Conservation (phyloP, 352 stramenopile species). For the Blastocystis sp. region DNA sequence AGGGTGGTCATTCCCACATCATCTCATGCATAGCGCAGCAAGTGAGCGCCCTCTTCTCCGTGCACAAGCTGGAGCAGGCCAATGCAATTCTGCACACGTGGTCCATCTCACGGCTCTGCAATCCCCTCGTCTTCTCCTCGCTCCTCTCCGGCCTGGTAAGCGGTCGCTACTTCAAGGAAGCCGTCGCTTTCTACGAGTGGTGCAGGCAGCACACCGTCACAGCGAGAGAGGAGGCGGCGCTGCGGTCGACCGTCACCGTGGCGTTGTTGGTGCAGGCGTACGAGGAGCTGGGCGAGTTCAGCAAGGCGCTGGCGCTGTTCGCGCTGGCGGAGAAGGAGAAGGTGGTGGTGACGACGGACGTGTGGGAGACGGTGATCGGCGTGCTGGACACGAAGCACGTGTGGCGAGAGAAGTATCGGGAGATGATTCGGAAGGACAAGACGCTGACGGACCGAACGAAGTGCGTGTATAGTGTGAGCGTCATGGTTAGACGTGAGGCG, state of each 20-base stretch:
- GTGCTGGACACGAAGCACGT: neutral
- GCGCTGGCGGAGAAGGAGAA: neutral
- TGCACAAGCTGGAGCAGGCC: slow-evolving; percentile 29
- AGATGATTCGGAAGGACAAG: neutral
- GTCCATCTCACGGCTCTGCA: slow-evolving; percentile 2
- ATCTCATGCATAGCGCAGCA: slow-evolving; percentile 17
- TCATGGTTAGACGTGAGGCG: slow-evolving; percentile 10
- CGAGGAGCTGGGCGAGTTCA: neutral
- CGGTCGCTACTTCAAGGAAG: slow-evolving; percentile 21
- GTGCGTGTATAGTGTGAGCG: neutral
- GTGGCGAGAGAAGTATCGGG: slow-evolving; percentile 29
- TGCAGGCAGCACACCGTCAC: slow-evolving; percentile 19
- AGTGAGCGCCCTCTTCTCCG: slow-evolving; percentile 51
- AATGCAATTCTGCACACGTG: neutral
- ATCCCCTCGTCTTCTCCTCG: slow-evolving; percentile 39
- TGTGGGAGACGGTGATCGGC: slow-evolving; percentile 10
- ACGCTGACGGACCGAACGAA: neutral
- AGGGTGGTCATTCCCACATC: neutral
- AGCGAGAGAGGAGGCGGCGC: neutral
- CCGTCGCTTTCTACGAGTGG: slow-evolving; percentile 45
- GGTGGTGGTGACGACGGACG: slow-evolving; percentile 22
- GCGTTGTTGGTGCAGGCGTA: slow-evolving; percentile 14
- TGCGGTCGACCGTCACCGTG: slow-evolving; percentile 2
- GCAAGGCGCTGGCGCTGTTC: slow-evolving; percentile 5
- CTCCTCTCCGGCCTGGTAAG: slow-evolving; percentile 16